Base-by-base conservation (phyloP, 306 rosid genomes). In the Quercus glauca region DNA sequence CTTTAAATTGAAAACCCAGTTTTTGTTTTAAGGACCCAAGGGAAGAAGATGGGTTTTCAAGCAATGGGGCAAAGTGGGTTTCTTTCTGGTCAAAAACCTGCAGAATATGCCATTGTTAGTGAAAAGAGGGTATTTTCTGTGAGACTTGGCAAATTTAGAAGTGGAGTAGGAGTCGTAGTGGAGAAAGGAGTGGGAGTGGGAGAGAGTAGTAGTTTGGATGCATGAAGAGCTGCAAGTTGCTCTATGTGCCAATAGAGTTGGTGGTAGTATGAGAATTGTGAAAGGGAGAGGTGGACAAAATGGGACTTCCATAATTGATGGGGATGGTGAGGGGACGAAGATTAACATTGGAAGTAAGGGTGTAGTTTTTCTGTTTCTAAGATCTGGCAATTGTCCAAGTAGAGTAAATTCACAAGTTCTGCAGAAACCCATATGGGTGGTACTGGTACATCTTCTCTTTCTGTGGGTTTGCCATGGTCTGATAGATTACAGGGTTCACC, bases 381-480 rank as follows among this genome's bases (percentile, higher is more conserved):
- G 83, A 88, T 94, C 82, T 94, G 97, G 97, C 85, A 82, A 18
- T 92, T 97, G 98, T 88, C 97, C 52, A 92, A 69, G 90, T 91
- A 94, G 79, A 92, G 80, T 35, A 91, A 86, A 86, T 86, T 85
- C 60, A 83, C 93, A 80, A 88, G 25, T 84, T 84, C 90, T 57
- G 61, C 83, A 61, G 88, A 85, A 78, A 68, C 83, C 59, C 88
- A 89, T 55, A 37, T 85, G 77, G 83, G 83, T 25, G 45, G 45
- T 41, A 41, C 11, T 41, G 11, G 71, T 29, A 76, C 80, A 86
- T 78, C 91, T 74, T 75, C 85, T 72, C 76, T 81, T 69, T 53
- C 73, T 73, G 80, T 85, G 73, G 83, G 81, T 84, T 80, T 86
- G 84, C 92, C 91, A 68, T 83, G 85, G 85, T 83, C 80, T 82